These are phyloP conservation scores for Diaporthe sp. DNA, from an alignment of 2,329 filamentous ascomycete species.

Conservation along the genomic window DNA sequence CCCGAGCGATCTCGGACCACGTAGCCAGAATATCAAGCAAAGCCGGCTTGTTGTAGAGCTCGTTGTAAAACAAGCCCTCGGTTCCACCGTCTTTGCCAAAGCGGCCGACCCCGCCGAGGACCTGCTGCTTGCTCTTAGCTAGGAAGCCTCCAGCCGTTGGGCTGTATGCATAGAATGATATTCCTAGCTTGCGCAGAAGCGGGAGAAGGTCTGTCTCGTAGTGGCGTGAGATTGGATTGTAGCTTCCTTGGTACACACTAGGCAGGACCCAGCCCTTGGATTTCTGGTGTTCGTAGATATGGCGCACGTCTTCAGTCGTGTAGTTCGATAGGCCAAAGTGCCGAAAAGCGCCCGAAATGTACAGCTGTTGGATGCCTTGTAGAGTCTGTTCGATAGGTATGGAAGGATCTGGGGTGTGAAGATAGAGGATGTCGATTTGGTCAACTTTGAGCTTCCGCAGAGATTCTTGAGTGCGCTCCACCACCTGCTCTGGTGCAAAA, in stretches of 20 bases:
- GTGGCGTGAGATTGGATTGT: conserved; percentile 55
- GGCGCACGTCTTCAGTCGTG: conserved; percentile 53
- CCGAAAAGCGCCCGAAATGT: conserved; percentile 55
- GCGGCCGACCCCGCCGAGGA: background rate
- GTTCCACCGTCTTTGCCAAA: background rate
- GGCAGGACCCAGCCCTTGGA: conserved; percentile 57
- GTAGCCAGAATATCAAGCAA: conserved; percentile 4
- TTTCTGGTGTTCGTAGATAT: conserved; percentile 53
- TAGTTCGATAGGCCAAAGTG: conserved; percentile 58
- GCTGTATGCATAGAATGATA: conserved; percentile 56
- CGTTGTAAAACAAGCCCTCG: background rate
- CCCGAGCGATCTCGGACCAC: background rate
- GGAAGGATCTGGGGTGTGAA: conserved; percentile 17
- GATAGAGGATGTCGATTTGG: conserved; percentile 18
- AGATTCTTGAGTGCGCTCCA: conserved; percentile 42
- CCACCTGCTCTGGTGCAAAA: background rate
- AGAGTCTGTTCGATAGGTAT: conserved; percentile 56
- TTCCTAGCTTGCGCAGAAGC: conserved; percentile 56
- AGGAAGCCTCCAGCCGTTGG: conserved; percentile 73
- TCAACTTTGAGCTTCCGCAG: conserved; percentile 47
- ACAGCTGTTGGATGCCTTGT: conserved; percentile 53
- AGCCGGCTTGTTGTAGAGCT: conserved; percentile 17
- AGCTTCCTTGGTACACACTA: conserved; percentile 59
- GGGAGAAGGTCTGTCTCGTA: conserved; percentile 58
- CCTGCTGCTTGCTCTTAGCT: conserved; percentile 54